Conservation (phyloP, 2,329 filamentous ascomycete genomes). For the Aspergillus tubingensis region DNA sequence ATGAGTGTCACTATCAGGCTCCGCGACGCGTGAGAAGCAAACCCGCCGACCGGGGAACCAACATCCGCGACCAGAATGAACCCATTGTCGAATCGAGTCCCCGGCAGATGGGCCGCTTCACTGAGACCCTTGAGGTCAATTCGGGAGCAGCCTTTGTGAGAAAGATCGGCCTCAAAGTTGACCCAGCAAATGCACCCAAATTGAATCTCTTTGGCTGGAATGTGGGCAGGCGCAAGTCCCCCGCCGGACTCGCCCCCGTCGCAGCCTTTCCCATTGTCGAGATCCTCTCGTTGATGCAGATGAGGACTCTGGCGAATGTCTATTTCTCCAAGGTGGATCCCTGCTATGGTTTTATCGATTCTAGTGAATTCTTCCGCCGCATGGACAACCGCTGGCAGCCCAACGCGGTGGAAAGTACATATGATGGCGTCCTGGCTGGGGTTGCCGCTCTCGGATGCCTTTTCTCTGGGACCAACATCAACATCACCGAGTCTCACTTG, state of each 20-base stretch:
- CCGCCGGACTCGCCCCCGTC: slow-evolving; percentile 7
- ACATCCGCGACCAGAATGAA: slow-evolving; percentile 5
- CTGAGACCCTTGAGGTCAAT: slow-evolving; percentile 53
- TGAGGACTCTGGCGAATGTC: slow-evolving; percentile 46
- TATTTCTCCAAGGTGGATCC: slow-evolving; percentile 57
- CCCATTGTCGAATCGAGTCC: slow-evolving; percentile 7
- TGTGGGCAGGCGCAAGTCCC: slow-evolving; percentile 33
- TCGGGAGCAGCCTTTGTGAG: slow-evolving; percentile 57
- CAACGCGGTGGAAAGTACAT: slow-evolving; percentile 27
- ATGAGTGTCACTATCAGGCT: slow-evolving; percentile 29
- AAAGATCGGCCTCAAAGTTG: slow-evolving; percentile 54
- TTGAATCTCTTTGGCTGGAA: slow-evolving; percentile 60
- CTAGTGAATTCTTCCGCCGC: slow-evolving; percentile 20
- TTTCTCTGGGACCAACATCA: slow-evolving; percentile 49
- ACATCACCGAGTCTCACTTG: slow-evolving; percentile 50
- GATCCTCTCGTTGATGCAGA: slow-evolving; percentile 49
- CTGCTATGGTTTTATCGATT: slow-evolving; percentile 54
- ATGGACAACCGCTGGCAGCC: slow-evolving; percentile 26
- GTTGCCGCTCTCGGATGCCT: slow-evolving; percentile 55
- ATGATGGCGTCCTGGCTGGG: slow-evolving; percentile 54
- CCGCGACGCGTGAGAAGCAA: background rate
- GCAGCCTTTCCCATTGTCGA: slow-evolving; percentile 42
- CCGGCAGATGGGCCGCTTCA: slow-evolving; percentile 14
- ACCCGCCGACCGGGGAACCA: background rate
- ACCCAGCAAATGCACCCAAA: slow-evolving; percentile 54